Base-by-base conservation (phyloP, 306 rosid genomes). In the Cajanus cajan region DNA sequence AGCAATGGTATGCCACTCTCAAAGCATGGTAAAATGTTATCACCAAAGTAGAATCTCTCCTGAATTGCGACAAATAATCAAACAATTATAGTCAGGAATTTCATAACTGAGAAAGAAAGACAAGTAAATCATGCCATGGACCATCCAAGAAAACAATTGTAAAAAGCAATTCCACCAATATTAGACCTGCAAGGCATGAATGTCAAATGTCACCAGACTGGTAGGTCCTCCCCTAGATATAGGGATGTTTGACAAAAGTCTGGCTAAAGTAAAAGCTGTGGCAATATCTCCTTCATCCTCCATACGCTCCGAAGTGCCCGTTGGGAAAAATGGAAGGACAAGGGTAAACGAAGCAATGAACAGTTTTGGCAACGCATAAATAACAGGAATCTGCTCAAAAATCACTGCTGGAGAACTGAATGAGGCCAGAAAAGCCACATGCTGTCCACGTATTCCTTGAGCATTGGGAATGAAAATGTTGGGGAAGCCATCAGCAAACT, bases 241-340 rank as follows among this genome's bases (percentile, higher is more conserved):
- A 1, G 99, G 99, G 65, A 93, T 93, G 80, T 93, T 87, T 0
- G 98, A 95, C 86, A 95, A 82, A 57, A 94, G 87, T 87, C 99
- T 90, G 52, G 99, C 99, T 77, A 95, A 84, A 52, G 99, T 95
- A 78, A 95, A 90, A 73, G 99, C 99, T 0, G 99, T 95, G 59
- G 99, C 99, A 13, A 95, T 87, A 86, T 95, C 99, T 66, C 99
- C 99, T 87, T 95, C 99, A 48, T 95, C 99, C 87, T 95, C 99
- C 99, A 95, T 95, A 3, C 99, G 91, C 74, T 95, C 98, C 1
- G 93, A 91, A 48, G 99, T 93, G 61, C 99, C 98, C 0, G 99
- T 95, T 2, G 99, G 98, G 73, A 95, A 95, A 77, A 95, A 95
- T 0, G 99, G 99, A 79, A 93, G 98, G 76, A 95, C 99, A 43